Conservation (phyloP, 768 basidiomycete genomes). For the Auriculariales sp. region DNA sequence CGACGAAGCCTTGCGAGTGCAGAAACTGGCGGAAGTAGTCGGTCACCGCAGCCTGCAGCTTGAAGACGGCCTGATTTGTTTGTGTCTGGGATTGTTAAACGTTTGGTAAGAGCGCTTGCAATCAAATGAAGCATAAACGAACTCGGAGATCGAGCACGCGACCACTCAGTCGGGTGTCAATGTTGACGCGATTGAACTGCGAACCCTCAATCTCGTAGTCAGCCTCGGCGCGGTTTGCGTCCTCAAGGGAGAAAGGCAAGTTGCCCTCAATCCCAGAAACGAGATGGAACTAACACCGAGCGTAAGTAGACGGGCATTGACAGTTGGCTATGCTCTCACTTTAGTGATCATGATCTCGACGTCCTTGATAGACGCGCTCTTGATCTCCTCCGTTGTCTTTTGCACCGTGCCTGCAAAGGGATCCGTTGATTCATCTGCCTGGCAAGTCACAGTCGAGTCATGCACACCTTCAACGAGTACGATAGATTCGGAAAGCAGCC, state of each 20-base stretch:
- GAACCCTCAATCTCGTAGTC: conserved; percentile 42
- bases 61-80: conserved; percentile 94
- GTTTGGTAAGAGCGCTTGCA: neutral
- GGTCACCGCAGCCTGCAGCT: conserved; percentile 76
- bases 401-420: conserved; percentile 41
- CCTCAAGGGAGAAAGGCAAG: conserved; percentile 85
- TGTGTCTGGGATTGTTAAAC: conserved; percentile 42
- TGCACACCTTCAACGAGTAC: conserved; percentile 59
- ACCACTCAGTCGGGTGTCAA: conserved; percentile 91
- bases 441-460: neutral
- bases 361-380: conserved; percentile 77
- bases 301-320: conserved; percentile 2
- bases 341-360: conserved; percentile 76
- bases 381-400: conserved; percentile 71
- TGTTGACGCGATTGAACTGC: conserved; percentile 66
- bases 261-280: conserved; percentile 62
- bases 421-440: neutral
- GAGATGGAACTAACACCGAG: conserved; percentile 51
- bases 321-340: conserved; percentile 28
- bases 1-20: conserved; percentile 59
- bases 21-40: conserved; percentile 78
- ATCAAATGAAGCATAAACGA: conserved; percentile 15
- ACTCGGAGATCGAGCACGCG: conserved; percentile 88
- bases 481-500: conserved; percentile 74
- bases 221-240: conserved; percentile 73